These are phyloP conservation scores for Trichocomaceae sp. DNA, from an alignment of 2,329 filamentous ascomycete species.

Conservation along the genomic window DNA sequence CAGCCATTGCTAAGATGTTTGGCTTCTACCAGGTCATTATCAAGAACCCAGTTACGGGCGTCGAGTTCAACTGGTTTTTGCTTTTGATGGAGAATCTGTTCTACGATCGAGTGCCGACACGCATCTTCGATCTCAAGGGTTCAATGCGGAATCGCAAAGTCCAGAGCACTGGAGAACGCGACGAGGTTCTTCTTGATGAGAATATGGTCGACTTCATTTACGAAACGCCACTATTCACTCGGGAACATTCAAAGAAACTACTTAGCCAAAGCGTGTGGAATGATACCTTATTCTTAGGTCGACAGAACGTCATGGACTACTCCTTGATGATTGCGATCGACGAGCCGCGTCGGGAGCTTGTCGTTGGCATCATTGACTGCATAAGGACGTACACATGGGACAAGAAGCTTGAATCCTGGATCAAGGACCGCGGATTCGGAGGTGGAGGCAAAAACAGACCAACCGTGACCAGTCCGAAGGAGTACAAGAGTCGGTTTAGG, in stretches of 20 bases:
- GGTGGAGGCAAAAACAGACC: conserved; percentile 74
- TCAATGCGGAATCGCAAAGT: conserved; percentile 99
- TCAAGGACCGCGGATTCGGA: conserved; percentile 88
- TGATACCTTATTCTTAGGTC: conserved; percentile 87
- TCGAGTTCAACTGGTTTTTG: conserved; percentile 90
- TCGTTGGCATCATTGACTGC: conserved; percentile 97
- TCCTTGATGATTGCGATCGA: conserved; percentile 97
- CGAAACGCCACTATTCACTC: conserved; percentile 87
- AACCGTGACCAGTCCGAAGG: conserved; percentile 93
- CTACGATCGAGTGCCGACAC: conserved; percentile 83
- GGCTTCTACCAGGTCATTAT: conserved; percentile 97
- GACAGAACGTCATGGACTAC: conserved; percentile 99
- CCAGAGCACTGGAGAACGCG: conserved; percentile 87
- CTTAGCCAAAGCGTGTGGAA: conserved; percentile 92
- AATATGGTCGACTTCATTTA: conserved; percentile 99
- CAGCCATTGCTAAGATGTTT: conserved; percentile 98
- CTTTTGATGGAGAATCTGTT: conserved; percentile 97
- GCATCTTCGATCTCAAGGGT: conserved; percentile 93
- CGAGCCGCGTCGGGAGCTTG: conserved; percentile 78
- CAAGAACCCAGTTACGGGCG: conserved; percentile 85
- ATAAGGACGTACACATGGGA: conserved; percentile 99
- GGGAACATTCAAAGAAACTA: conserved; percentile 93
- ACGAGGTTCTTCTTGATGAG: conserved; percentile 93
- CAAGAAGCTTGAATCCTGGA: conserved; percentile 99
- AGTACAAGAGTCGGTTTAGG: conserved; percentile 92